phyloP scores from a whole-genome alignment of 768 basidiomycete genomes.

The Kwoniella bestiolae region DNA sequence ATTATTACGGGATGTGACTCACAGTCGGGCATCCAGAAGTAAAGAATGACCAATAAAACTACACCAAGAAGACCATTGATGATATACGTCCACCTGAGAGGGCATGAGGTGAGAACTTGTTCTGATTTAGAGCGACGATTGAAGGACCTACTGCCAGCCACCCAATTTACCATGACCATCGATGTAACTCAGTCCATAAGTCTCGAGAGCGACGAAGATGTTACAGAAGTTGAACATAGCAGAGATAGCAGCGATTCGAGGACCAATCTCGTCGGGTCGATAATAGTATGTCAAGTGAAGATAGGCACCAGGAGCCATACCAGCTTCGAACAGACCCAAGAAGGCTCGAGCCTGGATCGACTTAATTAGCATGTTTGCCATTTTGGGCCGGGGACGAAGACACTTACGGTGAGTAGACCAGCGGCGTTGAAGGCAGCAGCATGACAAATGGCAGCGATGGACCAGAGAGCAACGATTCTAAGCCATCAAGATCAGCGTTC shows the following conservation, averaged over 20 bases:
- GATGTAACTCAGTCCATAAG: slow-evolving; percentile 37
- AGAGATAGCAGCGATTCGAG: slow-evolving; percentile 25
- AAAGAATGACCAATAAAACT: slow-evolving; percentile 17
- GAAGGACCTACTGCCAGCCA: slow-evolving; percentile 39
- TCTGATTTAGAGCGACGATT: too few relatives aligned
- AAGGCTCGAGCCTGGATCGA: slow-evolving; percentile 19
- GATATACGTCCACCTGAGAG: slow-evolving; percentile 23
- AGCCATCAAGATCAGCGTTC: not conserved
- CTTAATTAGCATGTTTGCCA: not conserved
- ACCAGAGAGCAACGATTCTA: slow-evolving; percentile 19
- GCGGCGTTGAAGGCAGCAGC: slow-evolving; percentile 17
- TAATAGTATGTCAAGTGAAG: slow-evolving; percentile 42
- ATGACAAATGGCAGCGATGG: slow-evolving; percentile 15
- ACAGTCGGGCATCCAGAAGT: slow-evolving; percentile 25
- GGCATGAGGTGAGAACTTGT: too few relatives aligned
- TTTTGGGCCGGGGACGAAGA: not conserved
- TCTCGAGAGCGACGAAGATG: slow-evolving; percentile 36
- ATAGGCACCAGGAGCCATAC: slow-evolving; percentile 39
- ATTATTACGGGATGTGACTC: slow-evolving; percentile 12
- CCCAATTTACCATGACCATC: slow-evolving; percentile 29
- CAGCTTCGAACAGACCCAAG: slow-evolving; percentile 38
- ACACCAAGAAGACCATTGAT: slow-evolving; percentile 23
- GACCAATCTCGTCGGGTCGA: slow-evolving; percentile 41
- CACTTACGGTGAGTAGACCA: slow-evolving; percentile 13
- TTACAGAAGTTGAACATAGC: slow-evolving; percentile 30